Evolutionary conservation across 371 early-diverging fungal genomes (phyloP).

Genomic region (Apophysomyces sp.): DNA sequence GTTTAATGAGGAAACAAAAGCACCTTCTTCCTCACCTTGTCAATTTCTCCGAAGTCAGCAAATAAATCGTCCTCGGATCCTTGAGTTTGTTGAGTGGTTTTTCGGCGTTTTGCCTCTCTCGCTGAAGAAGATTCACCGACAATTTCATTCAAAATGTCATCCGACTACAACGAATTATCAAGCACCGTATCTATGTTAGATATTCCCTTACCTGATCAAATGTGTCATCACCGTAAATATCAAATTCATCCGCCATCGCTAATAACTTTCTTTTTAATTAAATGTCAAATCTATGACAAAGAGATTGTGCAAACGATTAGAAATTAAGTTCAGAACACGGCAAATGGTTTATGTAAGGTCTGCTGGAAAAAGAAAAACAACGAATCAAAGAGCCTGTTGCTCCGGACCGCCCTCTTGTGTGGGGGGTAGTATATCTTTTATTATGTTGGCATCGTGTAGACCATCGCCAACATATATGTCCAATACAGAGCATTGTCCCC

Average conservation of each 20-base stretch:
- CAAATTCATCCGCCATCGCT: constrained; percentile 37
- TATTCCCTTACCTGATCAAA: constrained; percentile 31
- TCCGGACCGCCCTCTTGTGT: constrained; percentile 3
- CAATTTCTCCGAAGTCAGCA: constrained; percentile 35
- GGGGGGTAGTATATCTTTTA: neutral
- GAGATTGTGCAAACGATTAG: constrained; percentile 1
- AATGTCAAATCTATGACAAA: constrained; percentile 3
- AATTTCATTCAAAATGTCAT: constrained; percentile 46
- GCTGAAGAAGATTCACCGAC: constrained; percentile 26
- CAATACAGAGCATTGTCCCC: neutral
- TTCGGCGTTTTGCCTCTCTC: constrained; percentile 32
- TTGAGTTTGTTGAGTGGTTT: constrained; percentile 3
- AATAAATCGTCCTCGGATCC: constrained; percentile 33
- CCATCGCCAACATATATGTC: neutral
- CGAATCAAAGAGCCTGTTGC: neutral
- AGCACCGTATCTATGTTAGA: neutral
- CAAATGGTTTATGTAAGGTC: neutral
- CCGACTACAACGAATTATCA: constrained; percentile 12
- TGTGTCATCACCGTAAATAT: constrained; percentile 50
- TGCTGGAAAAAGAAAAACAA: neutral
- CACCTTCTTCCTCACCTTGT: constrained; percentile 19
- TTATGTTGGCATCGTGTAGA: neutral
- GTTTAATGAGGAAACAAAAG: neutral
- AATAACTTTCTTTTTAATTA: neutral
- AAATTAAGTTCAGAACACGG: neutral